Percentiles rank a stretch among this genome's conserved stretches.
Conservation (phyloP, 1,139 yeast species). For the Debaryomyces psychrophilus region DNA sequence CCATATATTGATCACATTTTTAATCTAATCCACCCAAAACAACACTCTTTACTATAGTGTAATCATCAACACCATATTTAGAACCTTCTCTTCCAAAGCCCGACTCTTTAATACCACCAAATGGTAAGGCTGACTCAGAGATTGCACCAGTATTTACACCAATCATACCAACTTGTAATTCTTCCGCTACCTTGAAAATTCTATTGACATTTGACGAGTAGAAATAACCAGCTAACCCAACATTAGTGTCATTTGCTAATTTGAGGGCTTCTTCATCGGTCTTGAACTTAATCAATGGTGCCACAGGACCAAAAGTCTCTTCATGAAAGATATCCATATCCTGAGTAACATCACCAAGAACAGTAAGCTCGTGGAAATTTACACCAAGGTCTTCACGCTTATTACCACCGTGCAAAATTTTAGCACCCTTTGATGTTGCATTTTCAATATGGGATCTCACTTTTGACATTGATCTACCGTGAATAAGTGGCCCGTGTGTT, state of each 20-base stretch:
- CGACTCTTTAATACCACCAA: conserved; percentile 49
- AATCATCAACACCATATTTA: conserved; percentile 46
- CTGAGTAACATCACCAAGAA: conserved; percentile 64
- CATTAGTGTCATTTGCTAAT: conserved; percentile 65
- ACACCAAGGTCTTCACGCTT: conserved; percentile 68
- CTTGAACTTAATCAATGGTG: conserved; percentile 70
- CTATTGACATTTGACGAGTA: conserved; percentile 50
- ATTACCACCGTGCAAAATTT: conserved; percentile 65
- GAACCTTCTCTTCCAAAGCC: conserved; percentile 57
- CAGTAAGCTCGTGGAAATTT: conserved; percentile 76
- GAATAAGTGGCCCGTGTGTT: conserved; percentile 86
- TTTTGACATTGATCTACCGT: conserved; percentile 64
- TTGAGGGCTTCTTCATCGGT: conserved; percentile 69
- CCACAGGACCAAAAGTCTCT: conserved; percentile 92
- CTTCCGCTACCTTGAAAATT: conserved; percentile 54
- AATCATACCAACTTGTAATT: conserved; percentile 50
- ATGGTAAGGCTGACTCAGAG: conserved; percentile 50
- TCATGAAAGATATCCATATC: conserved; percentile 67
- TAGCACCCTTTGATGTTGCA: conserved; percentile 75
- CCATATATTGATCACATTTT: background rate
- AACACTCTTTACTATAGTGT: conserved; percentile 34
- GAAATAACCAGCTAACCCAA: conserved; percentile 52
- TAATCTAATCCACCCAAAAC: conserved; percentile 25
- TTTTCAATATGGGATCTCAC: conserved; percentile 74
- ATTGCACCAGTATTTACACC: conserved; percentile 50